Base-by-base conservation (phyloP, 164 flowering plant species). In the Nymphaea colorata region DNA sequence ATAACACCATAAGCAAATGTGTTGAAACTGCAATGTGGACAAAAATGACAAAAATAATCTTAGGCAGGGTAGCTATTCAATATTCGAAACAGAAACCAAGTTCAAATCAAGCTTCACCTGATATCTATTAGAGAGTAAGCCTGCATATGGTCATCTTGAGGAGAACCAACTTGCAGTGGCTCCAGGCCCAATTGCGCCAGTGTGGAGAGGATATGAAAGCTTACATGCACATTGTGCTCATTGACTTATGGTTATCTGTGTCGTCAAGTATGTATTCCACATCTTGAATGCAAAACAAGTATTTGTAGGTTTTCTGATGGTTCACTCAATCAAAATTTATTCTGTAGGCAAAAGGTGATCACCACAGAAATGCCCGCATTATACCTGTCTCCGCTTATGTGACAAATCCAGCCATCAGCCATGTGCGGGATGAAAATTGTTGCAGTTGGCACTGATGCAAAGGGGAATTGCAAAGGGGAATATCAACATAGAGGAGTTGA, bases 341-440 rank as follows among this genome's bases (percentile, higher is more conserved):
- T 51, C 62, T 81, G 64, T 68, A 94, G 99, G 79, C 98, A 69
- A 84, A 96, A 83, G 99, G 99, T 66, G 98, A 94, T 72, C 84
- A 81, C 68, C 98, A 94, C 73, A 84, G 98, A 16, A 76, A 94
- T 77, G 96, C 91, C 61, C 90, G 99, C 86, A 94, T 94, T 60
- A 94, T 94, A 63, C 99, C 99, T 41, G 94, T 90, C 69, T 94
- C 99, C 0, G 99, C 99, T 59, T 98, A 94, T 74, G 99, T 98
- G 44, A 94, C 98, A 66, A 94, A 94, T 79, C 99, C 99, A 70
- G 98, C 98, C 4, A 94, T 96, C 85, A 67, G 98, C 99, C 41
- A 94, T 94, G 99, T 94, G 99, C 76, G 99, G 99, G 53, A 94
- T 94, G 98, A 88, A 91, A 79, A 94, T 91, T 74, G 91, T 94